Conservation (phyloP, 805 yeast species). For the Wickerhamiella parazyma region DNA sequence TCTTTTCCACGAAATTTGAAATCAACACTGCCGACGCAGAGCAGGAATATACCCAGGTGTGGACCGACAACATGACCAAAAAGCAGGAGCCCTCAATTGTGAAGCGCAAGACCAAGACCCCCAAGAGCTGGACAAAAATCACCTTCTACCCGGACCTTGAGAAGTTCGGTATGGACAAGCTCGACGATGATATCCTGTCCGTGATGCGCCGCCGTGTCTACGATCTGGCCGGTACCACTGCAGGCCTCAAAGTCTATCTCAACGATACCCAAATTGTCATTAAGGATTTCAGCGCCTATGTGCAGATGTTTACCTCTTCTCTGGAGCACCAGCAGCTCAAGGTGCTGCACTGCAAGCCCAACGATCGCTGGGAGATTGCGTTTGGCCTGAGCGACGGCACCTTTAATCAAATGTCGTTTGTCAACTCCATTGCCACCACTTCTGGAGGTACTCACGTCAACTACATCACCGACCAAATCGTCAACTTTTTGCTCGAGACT, state of each 20-base stretch:
- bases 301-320: slow-evolving; percentile 78
- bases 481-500: slow-evolving; percentile 57
- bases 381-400: slow-evolving; percentile 83
- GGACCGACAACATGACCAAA: slow-evolving; percentile 76
- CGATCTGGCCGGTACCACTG: slow-evolving; percentile 88
- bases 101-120: slow-evolving; percentile 26
- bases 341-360: slow-evolving; percentile 65
- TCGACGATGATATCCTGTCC: slow-evolving; percentile 73
- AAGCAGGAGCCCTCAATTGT: slow-evolving; percentile 66
- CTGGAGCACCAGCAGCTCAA: slow-evolving; percentile 38
- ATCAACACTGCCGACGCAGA: slow-evolving; percentile 82
- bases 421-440: slow-evolving; percentile 94
- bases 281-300: slow-evolving; percentile 69
- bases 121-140: slow-evolving; percentile 68
- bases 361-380: slow-evolving; percentile 91
- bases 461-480: slow-evolving; percentile 70
- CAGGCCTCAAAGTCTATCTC: slow-evolving; percentile 62
- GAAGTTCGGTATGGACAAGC: slow-evolving; percentile 69
- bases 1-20: slow-evolving; percentile 75
- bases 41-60: slow-evolving; percentile 59
- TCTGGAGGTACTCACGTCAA: slow-evolving; percentile 94
- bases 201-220: slow-evolving; percentile 87
- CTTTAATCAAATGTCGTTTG: slow-evolving; percentile 92
- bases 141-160: slow-evolving; percentile 77
- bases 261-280: slow-evolving; percentile 62